These are phyloP conservation scores for Penicillium sp. DNA, from an alignment of 2,329 filamentous ascomycete species.

Conservation along the genomic window DNA sequence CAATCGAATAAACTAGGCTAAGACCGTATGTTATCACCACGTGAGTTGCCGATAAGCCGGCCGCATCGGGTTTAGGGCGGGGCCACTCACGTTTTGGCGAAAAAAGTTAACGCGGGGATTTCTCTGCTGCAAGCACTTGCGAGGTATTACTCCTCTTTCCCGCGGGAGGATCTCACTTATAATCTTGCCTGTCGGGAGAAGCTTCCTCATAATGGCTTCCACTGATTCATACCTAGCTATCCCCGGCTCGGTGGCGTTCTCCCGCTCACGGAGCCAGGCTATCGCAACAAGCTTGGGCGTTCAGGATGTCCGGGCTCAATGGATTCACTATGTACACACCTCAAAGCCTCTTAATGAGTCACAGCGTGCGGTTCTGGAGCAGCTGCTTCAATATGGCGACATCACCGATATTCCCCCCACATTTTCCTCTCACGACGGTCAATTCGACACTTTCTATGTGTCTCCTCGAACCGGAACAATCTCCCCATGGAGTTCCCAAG, in stretches of 20 bases:
- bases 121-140: slow-evolving; percentile 23
- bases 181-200: slow-evolving; percentile 10
- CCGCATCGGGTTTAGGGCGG: slow-evolving; percentile 22
- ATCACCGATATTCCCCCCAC: slow-evolving; percentile 44
- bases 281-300: slow-evolving; percentile 42
- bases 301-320: slow-evolving; percentile 43
- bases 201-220: slow-evolving; percentile 30
- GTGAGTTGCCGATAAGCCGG: slow-evolving; percentile 18
- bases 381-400: slow-evolving; percentile 58
- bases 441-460: slow-evolving; percentile 61
- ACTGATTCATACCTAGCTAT: slow-evolving; percentile 34
- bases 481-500: slow-evolving; percentile 96
- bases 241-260: slow-evolving; percentile 42
- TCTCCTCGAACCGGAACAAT: slow-evolving; percentile 73
- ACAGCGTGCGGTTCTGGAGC: slow-evolving; percentile 50
- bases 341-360: slow-evolving; percentile 44
- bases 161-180: slow-evolving; percentile 14
- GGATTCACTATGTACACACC: slow-evolving; percentile 61
- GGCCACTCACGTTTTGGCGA: slow-evolving; percentile 19
- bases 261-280: slow-evolving; percentile 41
- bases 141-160: slow-evolving; percentile 20
- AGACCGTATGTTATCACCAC: slow-evolving; percentile 21
- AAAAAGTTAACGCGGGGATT: slow-evolving; percentile 24
- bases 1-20: too few species aligned
- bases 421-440: slow-evolving; percentile 45